Evolutionary conservation across 2,329 filamentous ascomycete species (phyloP).

Genomic region (Coniochaeta pulveracea): DNA sequence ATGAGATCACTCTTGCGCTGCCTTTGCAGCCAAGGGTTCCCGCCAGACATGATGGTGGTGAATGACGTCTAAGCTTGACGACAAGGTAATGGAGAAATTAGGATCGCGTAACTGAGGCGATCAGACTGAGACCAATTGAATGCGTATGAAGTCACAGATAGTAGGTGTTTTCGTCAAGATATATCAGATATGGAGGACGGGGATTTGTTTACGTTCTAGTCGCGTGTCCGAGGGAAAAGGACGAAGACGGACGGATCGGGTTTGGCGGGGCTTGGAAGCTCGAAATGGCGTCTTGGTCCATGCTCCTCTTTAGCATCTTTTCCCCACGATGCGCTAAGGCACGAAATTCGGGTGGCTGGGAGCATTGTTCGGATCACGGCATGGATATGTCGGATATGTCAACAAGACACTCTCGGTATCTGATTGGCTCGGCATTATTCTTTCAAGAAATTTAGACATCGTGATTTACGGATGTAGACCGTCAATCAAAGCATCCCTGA

Average conservation of each 20-base stretch:
- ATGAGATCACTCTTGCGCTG: slow-evolving; percentile 75
- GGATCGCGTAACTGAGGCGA: slow-evolving; percentile 22
- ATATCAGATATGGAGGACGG: too few relatives aligned
- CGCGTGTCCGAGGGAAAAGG: too few relatives aligned
- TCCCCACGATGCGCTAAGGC: neutral
- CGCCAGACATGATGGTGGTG: slow-evolving; percentile 12
- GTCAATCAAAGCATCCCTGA: too few relatives aligned
- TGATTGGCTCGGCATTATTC: neutral
- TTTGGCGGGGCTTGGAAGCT: too few relatives aligned
- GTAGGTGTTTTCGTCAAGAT: too few relatives aligned
- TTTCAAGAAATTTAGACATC: neutral
- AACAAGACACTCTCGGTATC: neutral
- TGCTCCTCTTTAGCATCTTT: too few relatives aligned
- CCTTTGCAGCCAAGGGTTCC: slow-evolving; percentile 62
- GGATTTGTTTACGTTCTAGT: too few relatives aligned
- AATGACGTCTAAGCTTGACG: slow-evolving; percentile 2
- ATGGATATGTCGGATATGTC: too few relatives aligned
- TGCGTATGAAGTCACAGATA: too few relatives aligned
- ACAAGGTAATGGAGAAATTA: slow-evolving; percentile 12
- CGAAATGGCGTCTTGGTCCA: too few relatives aligned
- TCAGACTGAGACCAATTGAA: slow-evolving; percentile 16
- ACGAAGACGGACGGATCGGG: too few relatives aligned
- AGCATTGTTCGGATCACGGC: too few relatives aligned
- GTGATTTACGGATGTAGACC: neutral
- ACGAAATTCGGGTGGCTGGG: slow-evolving; percentile 10